A percentile compares a stretch with the other conserved stretches of the same genome.
phyloP scores from a whole-genome alignment of 2,329 filamentous ascomycete species.

The Penicillium concentricum region DNA sequence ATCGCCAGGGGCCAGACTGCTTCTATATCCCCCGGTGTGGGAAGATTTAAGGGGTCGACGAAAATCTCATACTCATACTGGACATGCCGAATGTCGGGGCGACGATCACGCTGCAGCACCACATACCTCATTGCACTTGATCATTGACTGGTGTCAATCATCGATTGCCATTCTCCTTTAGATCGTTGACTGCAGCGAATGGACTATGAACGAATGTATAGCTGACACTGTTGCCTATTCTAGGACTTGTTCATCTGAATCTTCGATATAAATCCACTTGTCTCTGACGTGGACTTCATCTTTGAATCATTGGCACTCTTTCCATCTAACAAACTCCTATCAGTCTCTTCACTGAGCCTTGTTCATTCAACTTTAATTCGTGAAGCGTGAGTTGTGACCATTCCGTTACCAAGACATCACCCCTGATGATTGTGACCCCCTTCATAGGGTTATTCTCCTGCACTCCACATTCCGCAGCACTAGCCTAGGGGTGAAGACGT shows the following conservation, averaged over 20 bases:
- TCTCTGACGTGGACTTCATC: constrained; percentile 20
- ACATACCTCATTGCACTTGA: constrained; percentile 17
- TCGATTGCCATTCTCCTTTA: background rate
- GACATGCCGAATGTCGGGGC: constrained; percentile 12
- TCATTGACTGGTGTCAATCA: background rate
- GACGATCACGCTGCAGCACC: constrained; percentile 21
- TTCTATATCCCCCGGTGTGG: constrained; percentile 1
- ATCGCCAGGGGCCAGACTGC: constrained; percentile 2
- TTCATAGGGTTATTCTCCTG: constrained; percentile 40
- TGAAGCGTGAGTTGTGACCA: constrained; percentile 35
- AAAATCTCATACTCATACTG: constrained; percentile 13
- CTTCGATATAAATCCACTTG: constrained; percentile 2
- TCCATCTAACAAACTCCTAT: constrained; percentile 15
- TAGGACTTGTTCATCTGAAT: constrained; percentile 7
- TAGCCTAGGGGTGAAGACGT: constrained; percentile 47
- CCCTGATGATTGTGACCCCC: constrained; percentile 41
- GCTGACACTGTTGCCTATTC: background rate
- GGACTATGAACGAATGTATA: background rate
- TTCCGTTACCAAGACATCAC: constrained; percentile 31
- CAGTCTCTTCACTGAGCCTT: constrained; percentile 27
- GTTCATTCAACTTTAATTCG: constrained; percentile 28
- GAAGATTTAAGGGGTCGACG: constrained; percentile 16
- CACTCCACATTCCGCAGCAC: constrained; percentile 40
- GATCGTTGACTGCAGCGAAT: background rate
- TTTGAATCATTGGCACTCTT: constrained; percentile 23